Percentiles rank a stretch among this genome's conserved stretches.
Conservation (phyloP, 352 stramenopile genomes). For the Phytophthora foliorum region DNA sequence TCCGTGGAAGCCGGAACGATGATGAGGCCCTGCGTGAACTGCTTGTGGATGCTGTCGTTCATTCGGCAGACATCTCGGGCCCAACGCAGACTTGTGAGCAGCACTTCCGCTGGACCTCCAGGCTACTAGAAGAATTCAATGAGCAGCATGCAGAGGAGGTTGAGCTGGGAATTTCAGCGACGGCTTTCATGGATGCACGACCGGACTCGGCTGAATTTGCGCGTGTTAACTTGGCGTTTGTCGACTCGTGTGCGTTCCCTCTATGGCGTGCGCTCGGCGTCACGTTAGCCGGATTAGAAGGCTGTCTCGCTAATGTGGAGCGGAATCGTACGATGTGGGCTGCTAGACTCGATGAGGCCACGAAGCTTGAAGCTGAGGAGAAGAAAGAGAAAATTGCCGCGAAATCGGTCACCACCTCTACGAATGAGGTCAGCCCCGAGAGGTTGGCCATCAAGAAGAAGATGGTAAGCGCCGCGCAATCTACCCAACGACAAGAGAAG, state of each 20-base stretch:
- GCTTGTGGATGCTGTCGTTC: constrained; percentile 79
- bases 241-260: constrained; percentile 87
- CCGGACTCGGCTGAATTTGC: constrained; percentile 69
- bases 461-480: not conserved
- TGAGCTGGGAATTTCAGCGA: constrained; percentile 66
- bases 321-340: constrained; percentile 76
- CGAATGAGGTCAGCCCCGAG: constrained; percentile 4
- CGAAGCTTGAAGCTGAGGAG: constrained; percentile 26
- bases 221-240: constrained; percentile 85
- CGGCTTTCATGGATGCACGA: constrained; percentile 82
- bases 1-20: constrained; percentile 58
- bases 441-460: constrained; percentile 27
- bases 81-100: constrained; percentile 62
- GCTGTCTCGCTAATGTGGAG: constrained; percentile 73
- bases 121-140: constrained; percentile 86
- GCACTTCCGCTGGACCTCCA: constrained; percentile 72
- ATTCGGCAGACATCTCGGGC: constrained; percentile 85
- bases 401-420: not conserved
- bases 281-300: constrained; percentile 69
- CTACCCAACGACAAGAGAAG: not conserved
- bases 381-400: constrained; percentile 7
- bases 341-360: constrained; percentile 39
- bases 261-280: constrained; percentile 79
- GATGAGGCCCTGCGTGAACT: constrained; percentile 72
- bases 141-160: constrained; percentile 82